Conservation (phyloP, 371 early-diverging fungal species). For the Mucor piriformis region DNA sequence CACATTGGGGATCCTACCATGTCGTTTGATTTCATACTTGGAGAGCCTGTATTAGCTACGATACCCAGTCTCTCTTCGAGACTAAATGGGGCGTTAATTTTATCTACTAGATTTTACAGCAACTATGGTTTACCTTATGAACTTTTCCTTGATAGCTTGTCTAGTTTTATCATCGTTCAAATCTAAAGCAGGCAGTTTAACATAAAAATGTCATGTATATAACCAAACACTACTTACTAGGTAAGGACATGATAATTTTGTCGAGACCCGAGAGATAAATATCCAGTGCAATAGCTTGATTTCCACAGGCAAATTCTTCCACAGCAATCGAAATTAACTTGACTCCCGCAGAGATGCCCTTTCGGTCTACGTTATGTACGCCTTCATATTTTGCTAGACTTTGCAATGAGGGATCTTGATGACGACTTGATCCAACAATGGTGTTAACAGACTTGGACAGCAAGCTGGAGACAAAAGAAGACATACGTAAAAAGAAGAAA, state of each 20-base stretch:
- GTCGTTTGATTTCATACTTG: neutral
- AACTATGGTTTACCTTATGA: slow-evolving; percentile 5
- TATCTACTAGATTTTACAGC: too few relatives aligned
- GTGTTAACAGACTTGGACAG: neutral
- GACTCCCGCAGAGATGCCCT: slow-evolving; percentile 53
- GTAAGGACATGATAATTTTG: slow-evolving; percentile 56
- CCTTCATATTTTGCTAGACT: neutral
- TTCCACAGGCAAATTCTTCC: slow-evolving; percentile 57
- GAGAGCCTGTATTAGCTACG: neutral
- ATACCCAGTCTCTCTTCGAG: slow-evolving; percentile 40
- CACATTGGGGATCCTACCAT: neutral
- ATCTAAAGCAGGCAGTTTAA: slow-evolving; percentile 25
- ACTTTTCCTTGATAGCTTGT: slow-evolving; percentile 12
- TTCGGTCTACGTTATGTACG: slow-evolving; percentile 44
- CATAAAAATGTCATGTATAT: too few relatives aligned
- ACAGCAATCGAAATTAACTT: slow-evolving; percentile 54
- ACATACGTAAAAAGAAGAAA: too few relatives aligned
- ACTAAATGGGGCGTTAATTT: too few relatives aligned
- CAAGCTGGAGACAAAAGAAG: too few relatives aligned
- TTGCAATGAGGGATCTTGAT: too few relatives aligned
- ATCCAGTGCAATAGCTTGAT: slow-evolving; percentile 51
- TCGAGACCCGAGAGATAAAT: slow-evolving; percentile 58
- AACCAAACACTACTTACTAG: slow-evolving; percentile 47
- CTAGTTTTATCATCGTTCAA: slow-evolving; percentile 36
- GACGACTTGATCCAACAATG: neutral